phyloP scores from a whole-genome alignment of 2,329 filamentous ascomycete species.

The Paramyrothecium sp. region DNA sequence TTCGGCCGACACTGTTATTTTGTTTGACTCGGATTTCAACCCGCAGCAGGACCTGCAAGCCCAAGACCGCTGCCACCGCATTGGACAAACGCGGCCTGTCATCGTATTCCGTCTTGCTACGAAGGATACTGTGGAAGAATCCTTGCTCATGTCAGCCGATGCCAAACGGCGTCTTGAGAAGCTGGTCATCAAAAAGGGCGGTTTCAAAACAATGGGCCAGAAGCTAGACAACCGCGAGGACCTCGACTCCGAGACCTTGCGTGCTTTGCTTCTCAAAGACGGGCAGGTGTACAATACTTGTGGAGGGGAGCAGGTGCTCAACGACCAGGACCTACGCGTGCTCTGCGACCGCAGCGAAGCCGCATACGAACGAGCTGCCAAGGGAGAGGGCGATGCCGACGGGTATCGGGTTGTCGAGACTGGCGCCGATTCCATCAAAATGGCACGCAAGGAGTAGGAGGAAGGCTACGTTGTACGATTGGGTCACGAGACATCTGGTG shows the following conservation, averaged over 20 bases:
- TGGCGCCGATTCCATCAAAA: constrained; percentile 50
- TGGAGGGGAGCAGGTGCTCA: constrained; percentile 66
- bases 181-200: constrained; percentile 91
- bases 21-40: constrained; percentile 91
- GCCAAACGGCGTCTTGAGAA: constrained; percentile 91
- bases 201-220: constrained; percentile 69
- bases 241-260: constrained; percentile 60
- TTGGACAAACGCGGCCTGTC: constrained; percentile 89
- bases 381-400: constrained; percentile 70
- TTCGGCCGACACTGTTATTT: constrained; percentile 85
- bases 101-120: constrained; percentile 93
- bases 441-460: constrained; percentile 22
- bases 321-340: constrained; percentile 71
- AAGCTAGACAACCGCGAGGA: constrained; percentile 53
- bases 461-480: no score
- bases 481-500: no score
- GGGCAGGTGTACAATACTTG: constrained; percentile 63
- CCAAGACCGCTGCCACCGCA: constrained; percentile 91
- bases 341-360: constrained; percentile 72
- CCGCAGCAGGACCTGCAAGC: constrained; percentile 96
- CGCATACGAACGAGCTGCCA: constrained; percentile 70
- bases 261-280: constrained; percentile 65
- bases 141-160: constrained; percentile 81
- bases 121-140: constrained; percentile 88
- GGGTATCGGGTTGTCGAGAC: constrained; percentile 81